phyloP scores from a whole-genome alignment of 129 eudicot species.

The Glebionis coronaria region DNA sequence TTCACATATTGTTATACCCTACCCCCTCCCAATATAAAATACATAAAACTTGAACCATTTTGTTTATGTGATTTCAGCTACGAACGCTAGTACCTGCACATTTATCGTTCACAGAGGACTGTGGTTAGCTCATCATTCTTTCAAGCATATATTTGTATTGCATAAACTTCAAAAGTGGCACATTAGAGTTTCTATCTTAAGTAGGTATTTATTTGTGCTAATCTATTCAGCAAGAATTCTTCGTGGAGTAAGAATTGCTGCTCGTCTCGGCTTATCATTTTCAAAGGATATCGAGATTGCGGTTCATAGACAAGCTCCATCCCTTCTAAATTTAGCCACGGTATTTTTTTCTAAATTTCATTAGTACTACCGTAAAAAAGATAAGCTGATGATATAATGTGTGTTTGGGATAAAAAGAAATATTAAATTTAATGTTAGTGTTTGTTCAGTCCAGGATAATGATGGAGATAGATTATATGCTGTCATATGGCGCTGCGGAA shows the following conservation, averaged over 20 bases:
- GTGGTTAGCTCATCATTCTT: conserved; percentile 53
- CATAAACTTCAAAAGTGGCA: conserved; percentile 11
- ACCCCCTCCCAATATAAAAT: background rate
- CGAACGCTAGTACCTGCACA: conserved; percentile 82
- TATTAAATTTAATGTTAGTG: conserved; percentile 18
- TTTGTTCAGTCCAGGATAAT: conserved; percentile 61
- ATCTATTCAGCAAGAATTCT: conserved; percentile 77
- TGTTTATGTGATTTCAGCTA: conserved; percentile 52
- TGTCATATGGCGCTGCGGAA: conserved; percentile 91
- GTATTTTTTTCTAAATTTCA: conserved; percentile 32
- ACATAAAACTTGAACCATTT: background rate
- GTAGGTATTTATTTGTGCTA: conserved; percentile 7
- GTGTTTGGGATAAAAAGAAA: background rate
- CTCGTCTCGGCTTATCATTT: conserved; percentile 84
- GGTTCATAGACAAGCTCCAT: conserved; percentile 50
- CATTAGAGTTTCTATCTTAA: conserved; percentile 8
- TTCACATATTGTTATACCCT: background rate
- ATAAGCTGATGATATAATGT: conserved; percentile 18
- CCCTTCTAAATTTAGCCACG: conserved; percentile 44
- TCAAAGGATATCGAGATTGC: conserved; percentile 76
- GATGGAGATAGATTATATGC: conserved; percentile 88
- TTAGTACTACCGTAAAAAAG: conserved; percentile 6
- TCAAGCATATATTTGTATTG: conserved; percentile 12
- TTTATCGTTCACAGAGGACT: conserved; percentile 73
- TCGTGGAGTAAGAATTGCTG: conserved; percentile 93